Base-by-base conservation (phyloP, 306 rosid species). In the Citrullus colocynthis region DNA sequence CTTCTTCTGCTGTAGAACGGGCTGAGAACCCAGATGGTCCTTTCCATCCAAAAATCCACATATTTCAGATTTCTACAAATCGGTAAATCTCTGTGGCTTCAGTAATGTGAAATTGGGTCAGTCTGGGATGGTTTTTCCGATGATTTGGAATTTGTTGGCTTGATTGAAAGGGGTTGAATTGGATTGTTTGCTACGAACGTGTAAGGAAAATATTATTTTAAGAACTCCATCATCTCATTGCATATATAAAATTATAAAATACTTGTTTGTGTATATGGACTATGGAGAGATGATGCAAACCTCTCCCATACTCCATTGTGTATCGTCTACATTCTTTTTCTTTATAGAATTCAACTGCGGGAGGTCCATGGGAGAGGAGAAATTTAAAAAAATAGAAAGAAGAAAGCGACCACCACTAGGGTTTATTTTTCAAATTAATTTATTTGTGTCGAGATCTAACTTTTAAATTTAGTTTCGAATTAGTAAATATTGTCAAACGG, bases 1-100 rank as follows among this genome's bases (percentile, higher is more conserved):
- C 90, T 79, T 85, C 82, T 81, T 87, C 88, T 1, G 90, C 88
- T 5, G 90, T 85, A 18, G 90, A 85, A 56, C 85, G 67, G 37
- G 82, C 85, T 64, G 90, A 87, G 64, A 85, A 87, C 76, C 90
- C 90, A 83, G 90, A 87, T n/a, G 84, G 85, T 14, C 90, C 90
- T 81, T 81, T 87, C 82, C 83, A 51, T 15, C 90, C 83, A 72
- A 87, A 87, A 42, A 87, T 82, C 90, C 90, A 87, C 88, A 87
- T 87, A 9, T 1, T 81, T 60, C 30, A 49, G 41, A 55, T 2
- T 75, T 55, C 52, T 75, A 9, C 52, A 75, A 36, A 74, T 52
- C 1, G 30, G 20, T 21, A 7, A 30, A 72, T 24, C 59, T 10
- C 55, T 51, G 6, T 51, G 56, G 28, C 12, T 48, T 59, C 30